Evolutionary conservation across 176 grass and related monocot species (phyloP).

Genomic region (Phoenix roebelenii): DNA sequence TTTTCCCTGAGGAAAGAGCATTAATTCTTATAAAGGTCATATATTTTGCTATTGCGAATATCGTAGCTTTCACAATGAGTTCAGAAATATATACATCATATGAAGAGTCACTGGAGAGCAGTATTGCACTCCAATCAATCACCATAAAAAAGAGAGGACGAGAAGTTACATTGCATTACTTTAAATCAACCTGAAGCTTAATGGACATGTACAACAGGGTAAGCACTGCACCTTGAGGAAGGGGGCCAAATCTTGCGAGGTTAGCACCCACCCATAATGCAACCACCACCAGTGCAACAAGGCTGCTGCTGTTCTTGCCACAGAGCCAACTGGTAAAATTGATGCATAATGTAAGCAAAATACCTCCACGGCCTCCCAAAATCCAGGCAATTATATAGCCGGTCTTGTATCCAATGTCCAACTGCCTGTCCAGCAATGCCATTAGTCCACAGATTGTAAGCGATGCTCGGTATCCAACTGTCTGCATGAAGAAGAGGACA

Average conservation of each 20-base stretch:
- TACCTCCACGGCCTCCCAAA: conserved; percentile 15
- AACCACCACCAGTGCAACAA: conserved; percentile 16
- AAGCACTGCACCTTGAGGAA: conserved; percentile 23
- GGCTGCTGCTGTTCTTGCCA: conserved; percentile 27
- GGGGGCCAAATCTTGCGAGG: conserved; percentile 2
- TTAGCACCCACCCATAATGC: conserved; percentile 17
- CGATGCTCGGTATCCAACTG: conserved; percentile 12
- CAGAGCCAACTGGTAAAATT: conserved; percentile 27
- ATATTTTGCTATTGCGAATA: too few relatives aligned
- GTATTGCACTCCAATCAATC: too few relatives aligned
- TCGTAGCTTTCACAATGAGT: too few relatives aligned
- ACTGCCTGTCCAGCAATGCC: conserved; percentile 15
- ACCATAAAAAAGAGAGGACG: conserved; percentile 6
- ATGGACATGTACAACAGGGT: conserved; percentile 23
- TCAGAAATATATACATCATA: too few relatives aligned
- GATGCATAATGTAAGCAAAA: conserved; percentile 20
- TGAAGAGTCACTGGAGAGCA: too few relatives aligned
- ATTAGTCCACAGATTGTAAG: conserved; percentile 9
- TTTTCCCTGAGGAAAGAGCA: too few relatives aligned
- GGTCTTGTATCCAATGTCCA: conserved; percentile 27
- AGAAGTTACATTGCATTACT: conserved; percentile 18
- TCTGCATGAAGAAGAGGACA: conserved; percentile 14
- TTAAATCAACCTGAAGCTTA: conserved; percentile 19
- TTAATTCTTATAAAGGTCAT: too few relatives aligned
- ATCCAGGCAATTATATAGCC: conserved; percentile 24